These are phyloP conservation scores for Panicum hallii DNA, from an alignment of 202 grass and related monocot genomes.

Conservation along the genomic window DNA sequence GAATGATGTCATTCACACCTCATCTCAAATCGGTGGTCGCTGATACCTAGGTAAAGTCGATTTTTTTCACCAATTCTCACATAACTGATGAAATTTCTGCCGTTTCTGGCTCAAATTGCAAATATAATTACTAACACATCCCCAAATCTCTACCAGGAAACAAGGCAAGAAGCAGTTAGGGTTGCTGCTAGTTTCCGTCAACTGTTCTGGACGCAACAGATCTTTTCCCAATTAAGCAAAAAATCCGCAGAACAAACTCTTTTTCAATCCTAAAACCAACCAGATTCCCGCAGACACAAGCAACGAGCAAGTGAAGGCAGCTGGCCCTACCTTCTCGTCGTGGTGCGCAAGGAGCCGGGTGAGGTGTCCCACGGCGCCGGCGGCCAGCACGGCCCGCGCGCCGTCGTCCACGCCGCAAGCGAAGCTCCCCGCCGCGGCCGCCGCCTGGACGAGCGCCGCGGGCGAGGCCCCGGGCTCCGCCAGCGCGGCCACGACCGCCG, in stretches of 20 bases:
- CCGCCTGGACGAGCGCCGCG: conserved; percentile 83
- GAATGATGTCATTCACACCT: conserved; percentile 15
- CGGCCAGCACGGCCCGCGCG: conserved; percentile 70
- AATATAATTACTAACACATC: conserved; percentile 10
- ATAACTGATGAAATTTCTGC: neutral
- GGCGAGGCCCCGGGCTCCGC: conserved; percentile 49
- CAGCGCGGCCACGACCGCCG: conserved; percentile 73
- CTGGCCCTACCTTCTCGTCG: conserved; percentile 73
- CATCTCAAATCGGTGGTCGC: neutral
- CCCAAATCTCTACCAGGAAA: conserved; percentile 10
- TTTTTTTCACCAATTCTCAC: neutral
- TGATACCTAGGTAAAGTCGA: neutral
- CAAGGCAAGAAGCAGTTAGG: conserved; percentile 28
- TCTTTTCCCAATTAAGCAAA: conserved; percentile 43
- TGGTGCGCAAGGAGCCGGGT: conserved; percentile 72
- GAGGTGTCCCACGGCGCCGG: conserved; percentile 72
- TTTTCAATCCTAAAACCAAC: conserved; percentile 15
- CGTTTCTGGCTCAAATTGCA: neutral
- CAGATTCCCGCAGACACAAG: conserved; percentile 29
- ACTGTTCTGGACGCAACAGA: conserved; percentile 36
- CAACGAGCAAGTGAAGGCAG: conserved; percentile 35
- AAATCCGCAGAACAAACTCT: neutral
- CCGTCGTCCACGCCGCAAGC: conserved; percentile 92
- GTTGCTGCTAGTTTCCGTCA: conserved; percentile 43
- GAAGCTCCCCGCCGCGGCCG: conserved; percentile 85